Base-by-base conservation (phyloP, 352 stramenopile species). In the Phytophthora rubi region DNA sequence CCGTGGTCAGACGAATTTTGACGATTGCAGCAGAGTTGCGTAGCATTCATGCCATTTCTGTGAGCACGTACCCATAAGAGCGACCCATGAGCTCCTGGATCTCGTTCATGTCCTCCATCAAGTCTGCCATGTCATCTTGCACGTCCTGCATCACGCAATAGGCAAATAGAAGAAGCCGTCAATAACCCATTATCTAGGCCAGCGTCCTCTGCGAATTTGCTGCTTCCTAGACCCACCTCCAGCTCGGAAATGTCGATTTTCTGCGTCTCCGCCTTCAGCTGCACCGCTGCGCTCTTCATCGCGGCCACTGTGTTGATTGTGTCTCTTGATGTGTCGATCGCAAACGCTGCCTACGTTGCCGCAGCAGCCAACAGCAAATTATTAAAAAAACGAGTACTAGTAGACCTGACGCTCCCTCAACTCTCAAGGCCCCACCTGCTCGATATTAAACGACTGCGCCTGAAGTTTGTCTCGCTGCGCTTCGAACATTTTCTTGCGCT, bases 31-130 rank as follows among this genome's bases (percentile, higher is more conserved):
- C 15, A 21, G 16, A 21, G 21, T 48, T n/a, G 42, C 42, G 16
- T 47, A 6, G 15, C 16, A 47, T 47, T 13, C 39, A 8, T 49
- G 42, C 16, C 3, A 52, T 52, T 28, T 35, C 49, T 18, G 13
- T 13, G 12, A 48, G n/a, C 15, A 58, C 76, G 56, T 81, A 94
- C 88, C 88, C 93, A 74, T 99, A 99, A 35, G 97, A 99, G 48
- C 94, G 89, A 8, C 95, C 96, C 76, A 99, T 90, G 47, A 97
- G 92, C 65, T 99, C 97, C 67, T 99, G 98, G 65, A 99, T 98
- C 75, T 99, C 97, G 69, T 98, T 98, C 85, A 99, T 98, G 65
- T 99, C 97, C 70, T 99, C 93, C 85, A 99, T 97, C 56, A 99
- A 79, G 33, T 99, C 94, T 2, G 95, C 96, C 89, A 99, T 97